These are phyloP conservation scores for Trichosporon inkin DNA, from an alignment of 1,284 basidiomycete genomes.

Conservation along the genomic window DNA sequence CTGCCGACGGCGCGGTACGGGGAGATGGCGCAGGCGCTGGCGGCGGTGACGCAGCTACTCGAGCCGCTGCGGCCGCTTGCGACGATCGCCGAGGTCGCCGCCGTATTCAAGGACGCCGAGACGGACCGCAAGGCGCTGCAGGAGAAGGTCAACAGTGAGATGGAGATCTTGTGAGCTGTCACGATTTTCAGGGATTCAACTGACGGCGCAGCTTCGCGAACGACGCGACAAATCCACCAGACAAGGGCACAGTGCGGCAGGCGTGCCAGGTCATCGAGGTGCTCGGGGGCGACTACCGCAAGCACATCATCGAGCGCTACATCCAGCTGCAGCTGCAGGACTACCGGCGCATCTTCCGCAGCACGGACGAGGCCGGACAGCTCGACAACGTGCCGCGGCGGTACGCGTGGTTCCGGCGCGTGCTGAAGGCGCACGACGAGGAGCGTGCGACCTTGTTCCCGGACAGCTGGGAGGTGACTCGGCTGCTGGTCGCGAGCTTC, in stretches of 20 bases:
- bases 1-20: constrained; percentile 71
- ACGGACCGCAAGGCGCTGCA: constrained; percentile 72
- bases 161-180: constrained; percentile 74
- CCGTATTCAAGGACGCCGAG: constrained; percentile 71
- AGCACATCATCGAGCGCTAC: constrained; percentile 81
- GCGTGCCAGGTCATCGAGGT: constrained; percentile 82
- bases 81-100: constrained; percentile 68
- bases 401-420: constrained; percentile 92
- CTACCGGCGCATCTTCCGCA: constrained; percentile 91
- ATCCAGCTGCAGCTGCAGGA: constrained; percentile 87
- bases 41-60: constrained; percentile 83
- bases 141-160: constrained; percentile 75
- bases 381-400: constrained; percentile 90
- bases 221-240: constrained; percentile 65
- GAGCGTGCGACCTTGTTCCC: constrained; percentile 82
- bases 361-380: constrained; percentile 87
- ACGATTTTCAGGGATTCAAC: background rate
- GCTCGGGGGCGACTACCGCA: constrained; percentile 67
- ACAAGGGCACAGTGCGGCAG: constrained; percentile 63
- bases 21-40: constrained; percentile 76
- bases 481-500: constrained; percentile 75
- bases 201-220: constrained; percentile 63
- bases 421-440: constrained; percentile 81
- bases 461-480: constrained; percentile 72
- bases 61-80: constrained; percentile 70